A percentile compares a stretch with the other conserved stretches of the same genome.
Evolutionary conservation across 2,329 filamentous ascomycete genomes (phyloP).

Genomic region (Xylaria sp.): DNA sequence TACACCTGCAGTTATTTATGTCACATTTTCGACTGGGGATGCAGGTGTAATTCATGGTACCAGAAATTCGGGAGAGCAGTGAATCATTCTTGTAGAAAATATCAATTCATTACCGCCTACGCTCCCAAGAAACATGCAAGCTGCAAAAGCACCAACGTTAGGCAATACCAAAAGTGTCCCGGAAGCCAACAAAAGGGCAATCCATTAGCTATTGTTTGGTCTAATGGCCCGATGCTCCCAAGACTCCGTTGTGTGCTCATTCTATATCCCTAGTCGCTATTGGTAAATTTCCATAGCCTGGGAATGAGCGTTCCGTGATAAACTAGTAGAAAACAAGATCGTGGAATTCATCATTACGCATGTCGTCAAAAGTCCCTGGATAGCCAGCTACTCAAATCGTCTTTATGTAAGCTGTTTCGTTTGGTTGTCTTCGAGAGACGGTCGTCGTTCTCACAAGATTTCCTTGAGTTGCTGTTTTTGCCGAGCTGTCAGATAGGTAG

Average conservation of each 20-base stretch:
- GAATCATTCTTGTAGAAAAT: constrained; percentile 20
- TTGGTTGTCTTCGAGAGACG: background rate
- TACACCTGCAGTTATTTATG: constrained; percentile 9
- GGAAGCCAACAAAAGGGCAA: constrained; percentile 13
- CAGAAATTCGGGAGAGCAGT: background rate
- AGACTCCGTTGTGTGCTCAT: constrained; percentile 20
- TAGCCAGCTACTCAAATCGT: background rate
- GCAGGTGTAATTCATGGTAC: background rate
- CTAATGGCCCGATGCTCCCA: constrained; percentile 12
- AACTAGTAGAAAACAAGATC: constrained; percentile 26
- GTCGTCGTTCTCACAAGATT: constrained; percentile 66
- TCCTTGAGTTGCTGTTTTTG: constrained; percentile 87
- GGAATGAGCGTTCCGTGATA: constrained; percentile 18
- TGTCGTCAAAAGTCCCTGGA: constrained; percentile 14
- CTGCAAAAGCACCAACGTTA: constrained; percentile 6
- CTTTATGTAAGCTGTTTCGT: constrained; percentile 1
- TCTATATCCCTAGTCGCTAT: constrained; percentile 16
- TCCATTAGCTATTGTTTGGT: background rate
- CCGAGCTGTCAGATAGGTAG: constrained; percentile 74
- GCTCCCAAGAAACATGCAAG: constrained; percentile 9
- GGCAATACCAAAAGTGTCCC: constrained; percentile 14
- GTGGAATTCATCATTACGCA: constrained; percentile 27
- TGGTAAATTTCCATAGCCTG: background rate
- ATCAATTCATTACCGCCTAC: constrained; percentile 26
- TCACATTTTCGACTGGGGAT: background rate